These are phyloP conservation scores for Elongisporangium anandrum DNA, from an alignment of 352 stramenopile species.

Conservation along the genomic window DNA sequence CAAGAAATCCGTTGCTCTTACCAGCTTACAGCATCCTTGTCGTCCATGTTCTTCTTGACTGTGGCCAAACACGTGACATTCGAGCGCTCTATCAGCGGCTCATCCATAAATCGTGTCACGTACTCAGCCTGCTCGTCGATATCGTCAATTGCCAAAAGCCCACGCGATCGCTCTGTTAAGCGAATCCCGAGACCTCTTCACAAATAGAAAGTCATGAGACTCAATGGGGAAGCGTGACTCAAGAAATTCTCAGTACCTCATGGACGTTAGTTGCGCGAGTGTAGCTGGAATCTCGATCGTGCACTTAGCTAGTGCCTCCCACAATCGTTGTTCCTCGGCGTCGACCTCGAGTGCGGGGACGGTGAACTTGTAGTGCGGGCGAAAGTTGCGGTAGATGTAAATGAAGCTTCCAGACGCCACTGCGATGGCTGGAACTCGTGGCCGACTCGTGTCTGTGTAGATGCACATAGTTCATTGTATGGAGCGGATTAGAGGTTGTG, in stretches of 20 bases:
- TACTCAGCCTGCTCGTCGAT: slow-evolving; percentile 82
- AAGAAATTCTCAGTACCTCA: too few relatives aligned
- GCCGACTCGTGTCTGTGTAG: slow-evolving; percentile 45
- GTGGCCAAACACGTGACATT: slow-evolving; percentile 87
- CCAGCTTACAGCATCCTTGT: slow-evolving; percentile 73
- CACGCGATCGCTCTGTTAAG: slow-evolving; percentile 63
- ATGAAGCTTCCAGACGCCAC: slow-evolving; percentile 83
- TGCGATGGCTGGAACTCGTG: slow-evolving; percentile 77
- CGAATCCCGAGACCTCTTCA: slow-evolving; percentile 55
- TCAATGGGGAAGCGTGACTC: background rate
- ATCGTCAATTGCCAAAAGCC: slow-evolving; percentile 75
- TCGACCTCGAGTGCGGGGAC: slow-evolving; percentile 75
- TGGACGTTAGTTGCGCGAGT: slow-evolving; percentile 52
- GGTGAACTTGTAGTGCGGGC: slow-evolving; percentile 90
- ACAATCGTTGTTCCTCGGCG: slow-evolving; percentile 63
- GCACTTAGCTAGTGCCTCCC: slow-evolving; percentile 65
- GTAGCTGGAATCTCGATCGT: slow-evolving; percentile 65
- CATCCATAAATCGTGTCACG: slow-evolving; percentile 77
- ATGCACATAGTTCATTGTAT: too few relatives aligned
- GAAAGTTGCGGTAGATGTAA: slow-evolving; percentile 91
- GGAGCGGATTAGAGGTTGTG: too few relatives aligned
- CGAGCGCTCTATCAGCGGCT: slow-evolving; percentile 60
- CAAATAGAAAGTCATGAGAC: background rate
- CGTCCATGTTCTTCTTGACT: slow-evolving; percentile 88
- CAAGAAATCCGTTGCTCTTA: slow-evolving; percentile 9